A percentile compares a stretch with the other conserved stretches of the same genome.
phyloP scores from a whole-genome alignment of 2,329 filamentous ascomycete genomes.

The Beauveria pseudobassiana region DNA sequence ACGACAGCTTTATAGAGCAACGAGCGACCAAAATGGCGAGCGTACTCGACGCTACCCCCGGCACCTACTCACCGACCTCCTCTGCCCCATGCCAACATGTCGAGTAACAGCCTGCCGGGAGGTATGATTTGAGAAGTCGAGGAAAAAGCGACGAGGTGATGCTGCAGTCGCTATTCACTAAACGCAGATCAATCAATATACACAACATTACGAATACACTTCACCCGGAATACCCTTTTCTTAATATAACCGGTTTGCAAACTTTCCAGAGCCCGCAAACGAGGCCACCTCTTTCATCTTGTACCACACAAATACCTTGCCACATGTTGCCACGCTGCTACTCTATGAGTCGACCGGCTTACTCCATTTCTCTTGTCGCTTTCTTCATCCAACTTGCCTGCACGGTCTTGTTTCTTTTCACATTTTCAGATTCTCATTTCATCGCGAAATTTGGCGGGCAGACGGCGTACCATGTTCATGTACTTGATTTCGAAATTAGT shows the following conservation, averaged over 20 bases:
- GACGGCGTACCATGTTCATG: conserved; percentile 11
- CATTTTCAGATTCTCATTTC: conserved; percentile 1
- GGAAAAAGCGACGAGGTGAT: background rate
- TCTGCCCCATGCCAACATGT: conserved; percentile 20
- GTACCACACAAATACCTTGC: background rate
- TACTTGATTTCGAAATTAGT: conserved; percentile 7
- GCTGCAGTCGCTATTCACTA: background rate
- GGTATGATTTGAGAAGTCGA: conserved; percentile 35
- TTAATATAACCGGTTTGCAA: conserved; percentile 3
- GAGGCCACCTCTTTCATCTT: conserved; percentile 6
- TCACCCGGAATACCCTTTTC: background rate
- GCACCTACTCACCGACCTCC: conserved; percentile 20
- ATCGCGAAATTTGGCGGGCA: conserved; percentile 13
- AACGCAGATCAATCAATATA: background rate
- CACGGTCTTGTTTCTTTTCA: background rate
- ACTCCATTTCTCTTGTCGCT: background rate
- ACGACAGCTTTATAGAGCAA: conserved; percentile 35
- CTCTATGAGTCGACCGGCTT: background rate
- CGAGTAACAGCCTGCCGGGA: conserved; percentile 29
- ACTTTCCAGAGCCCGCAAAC: background rate
- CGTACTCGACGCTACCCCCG: conserved; percentile 19
- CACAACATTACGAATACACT: conserved; percentile 1
- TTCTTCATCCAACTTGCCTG: conserved; percentile 2
- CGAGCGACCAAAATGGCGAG: conserved; percentile 31
- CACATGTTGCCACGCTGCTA: background rate